These are phyloP conservation scores for Anisodus tanguticus DNA, from an alignment of 257 asterid species.

Conservation along the genomic window DNA sequence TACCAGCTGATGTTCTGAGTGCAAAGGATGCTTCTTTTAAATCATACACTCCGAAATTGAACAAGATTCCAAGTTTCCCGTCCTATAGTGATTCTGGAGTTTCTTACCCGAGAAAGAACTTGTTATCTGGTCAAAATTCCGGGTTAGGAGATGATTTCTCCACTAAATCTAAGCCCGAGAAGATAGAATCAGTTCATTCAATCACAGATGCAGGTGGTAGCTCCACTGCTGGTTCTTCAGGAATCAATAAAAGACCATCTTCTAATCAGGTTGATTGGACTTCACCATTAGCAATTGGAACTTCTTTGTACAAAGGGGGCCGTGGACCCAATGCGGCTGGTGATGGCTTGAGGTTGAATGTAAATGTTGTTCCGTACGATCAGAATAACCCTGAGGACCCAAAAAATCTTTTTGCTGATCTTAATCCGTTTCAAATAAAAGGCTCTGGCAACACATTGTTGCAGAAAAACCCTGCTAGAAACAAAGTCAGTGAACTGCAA, in stretches of 20 bases:
- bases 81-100: slow-evolving; percentile 45
- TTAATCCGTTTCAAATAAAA: slow-evolving; percentile 89
- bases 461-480: slow-evolving; percentile 54
- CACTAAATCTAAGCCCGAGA: slow-evolving; percentile 47
- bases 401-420: slow-evolving; percentile 86
- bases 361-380: slow-evolving; percentile 71
- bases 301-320: slow-evolving; percentile 69
- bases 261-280: slow-evolving; percentile 63
- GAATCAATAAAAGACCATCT: slow-evolving; percentile 47
- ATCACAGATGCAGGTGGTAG: slow-evolving; percentile 45
- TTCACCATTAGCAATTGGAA: slow-evolving; percentile 60
- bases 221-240: slow-evolving; percentile 68
- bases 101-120: slow-evolving; percentile 39
- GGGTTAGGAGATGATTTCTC: slow-evolving; percentile 44
- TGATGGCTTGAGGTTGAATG: slow-evolving; percentile 67
- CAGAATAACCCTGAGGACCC: slow-evolving; percentile 72
- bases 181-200: slow-evolving; percentile 48
- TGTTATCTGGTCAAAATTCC: slow-evolving; percentile 43
- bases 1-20: slow-evolving; percentile 84
- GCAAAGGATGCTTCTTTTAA: slow-evolving; percentile 70
- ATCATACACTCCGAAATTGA: slow-evolving; percentile 52
- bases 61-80: slow-evolving; percentile 55
- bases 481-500: slow-evolving; percentile 61
- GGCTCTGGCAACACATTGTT: slow-evolving; percentile 63
- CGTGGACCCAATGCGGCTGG: slow-evolving; percentile 73